phyloP scores from a whole-genome alignment of 2,329 filamentous ascomycete genomes.

The Polychaeton citri region DNA sequence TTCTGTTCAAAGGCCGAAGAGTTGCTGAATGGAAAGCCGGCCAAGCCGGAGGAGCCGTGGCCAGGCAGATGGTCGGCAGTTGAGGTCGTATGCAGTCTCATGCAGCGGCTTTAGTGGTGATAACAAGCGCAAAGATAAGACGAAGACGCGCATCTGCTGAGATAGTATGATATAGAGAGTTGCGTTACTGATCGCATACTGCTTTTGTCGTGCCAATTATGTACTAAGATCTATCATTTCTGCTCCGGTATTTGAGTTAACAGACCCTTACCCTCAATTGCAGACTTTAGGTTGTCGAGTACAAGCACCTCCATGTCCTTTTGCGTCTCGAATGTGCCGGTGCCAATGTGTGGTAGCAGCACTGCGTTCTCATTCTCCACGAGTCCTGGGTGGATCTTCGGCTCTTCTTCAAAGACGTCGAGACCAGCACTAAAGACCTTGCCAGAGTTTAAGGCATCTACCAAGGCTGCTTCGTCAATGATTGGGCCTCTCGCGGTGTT shows the following conservation, averaged over 20 bases:
- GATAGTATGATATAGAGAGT: no score
- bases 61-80: no score
- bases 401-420: slow-evolving; percentile 47
- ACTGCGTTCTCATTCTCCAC: slow-evolving; percentile 38
- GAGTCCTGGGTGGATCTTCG: slow-evolving; percentile 38
- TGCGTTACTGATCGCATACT: no score
- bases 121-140: no score
- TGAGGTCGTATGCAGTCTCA: no score
- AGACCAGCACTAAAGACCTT: slow-evolving; percentile 42
- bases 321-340: slow-evolving; percentile 46
- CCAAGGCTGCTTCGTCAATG: slow-evolving; percentile 44
- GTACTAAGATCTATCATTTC: slow-evolving; percentile 25
- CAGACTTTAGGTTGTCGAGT: slow-evolving; percentile 43
- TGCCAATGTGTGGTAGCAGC: slow-evolving; percentile 47
- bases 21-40: no score
- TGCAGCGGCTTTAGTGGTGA: no score
- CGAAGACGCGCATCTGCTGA: no score
- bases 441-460: slow-evolving; percentile 38
- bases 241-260: slow-evolving; percentile 50
- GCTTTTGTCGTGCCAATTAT: no score
- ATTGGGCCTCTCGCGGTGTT: slow-evolving; percentile 46
- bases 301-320: slow-evolving; percentile 49
- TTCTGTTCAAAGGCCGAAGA: no score
- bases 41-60: no score
- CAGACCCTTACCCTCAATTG: slow-evolving; percentile 42